Conservation (phyloP, 257 asterid species). For the Nicotiana paniculata region DNA sequence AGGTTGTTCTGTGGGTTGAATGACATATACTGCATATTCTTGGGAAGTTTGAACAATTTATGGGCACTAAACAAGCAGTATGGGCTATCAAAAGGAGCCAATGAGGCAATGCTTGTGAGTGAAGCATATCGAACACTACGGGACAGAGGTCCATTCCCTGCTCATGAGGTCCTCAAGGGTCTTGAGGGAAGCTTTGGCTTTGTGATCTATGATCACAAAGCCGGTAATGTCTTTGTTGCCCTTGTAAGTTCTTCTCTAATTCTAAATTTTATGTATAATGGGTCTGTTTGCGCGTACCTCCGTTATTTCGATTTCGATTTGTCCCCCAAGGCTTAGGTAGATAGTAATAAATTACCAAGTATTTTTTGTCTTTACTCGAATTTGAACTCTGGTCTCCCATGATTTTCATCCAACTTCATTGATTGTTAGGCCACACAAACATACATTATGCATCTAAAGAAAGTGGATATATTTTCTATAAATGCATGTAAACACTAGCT, state of each 20-base stretch:
- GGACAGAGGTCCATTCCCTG: constrained; percentile 87
- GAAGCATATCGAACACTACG: constrained; percentile 93
- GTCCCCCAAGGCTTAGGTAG: background rate
- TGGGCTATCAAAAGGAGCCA: constrained; percentile 61
- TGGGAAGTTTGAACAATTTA: constrained; percentile 64
- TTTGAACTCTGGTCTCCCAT: background rate
- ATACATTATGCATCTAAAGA: background rate
- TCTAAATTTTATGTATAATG: background rate
- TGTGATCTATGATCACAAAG: constrained; percentile 77
- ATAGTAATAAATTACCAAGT: background rate
- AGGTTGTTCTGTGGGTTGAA: constrained; percentile 78
- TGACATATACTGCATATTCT: constrained; percentile 74
- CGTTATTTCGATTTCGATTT: background rate
- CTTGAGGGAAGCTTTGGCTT: constrained; percentile 89
- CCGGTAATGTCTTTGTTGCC: constrained; percentile 68
- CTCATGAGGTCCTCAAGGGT: constrained; percentile 82
- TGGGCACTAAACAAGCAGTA: constrained; percentile 71
- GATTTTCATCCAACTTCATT: background rate
- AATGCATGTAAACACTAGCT: background rate
- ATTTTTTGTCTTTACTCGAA: background rate
- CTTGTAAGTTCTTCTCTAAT: constrained; percentile 42
- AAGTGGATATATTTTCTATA: background rate
- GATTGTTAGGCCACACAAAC: background rate
- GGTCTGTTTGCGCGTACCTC: background rate
- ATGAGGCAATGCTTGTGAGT: constrained; percentile 63